These are phyloP conservation scores for Coelastrella sp. DNA, from an alignment of 139 green algal species.

Conservation along the genomic window DNA sequence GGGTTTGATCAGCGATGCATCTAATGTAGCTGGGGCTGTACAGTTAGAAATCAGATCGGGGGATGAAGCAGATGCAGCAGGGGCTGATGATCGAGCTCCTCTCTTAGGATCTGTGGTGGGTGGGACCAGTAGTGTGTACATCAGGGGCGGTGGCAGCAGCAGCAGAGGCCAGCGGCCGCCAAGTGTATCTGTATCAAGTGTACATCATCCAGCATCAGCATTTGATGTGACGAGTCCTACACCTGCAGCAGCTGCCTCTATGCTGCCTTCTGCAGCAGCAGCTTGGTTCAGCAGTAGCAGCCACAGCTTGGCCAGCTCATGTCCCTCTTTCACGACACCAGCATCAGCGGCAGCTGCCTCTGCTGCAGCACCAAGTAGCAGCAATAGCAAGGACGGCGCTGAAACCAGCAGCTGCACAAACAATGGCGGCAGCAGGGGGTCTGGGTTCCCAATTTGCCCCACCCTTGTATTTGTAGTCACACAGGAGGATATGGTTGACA, in stretches of 20 bases:
- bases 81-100: conserved; percentile 5
- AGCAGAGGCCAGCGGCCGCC: not conserved
- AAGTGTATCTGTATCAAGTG: not conserved
- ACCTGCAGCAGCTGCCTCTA: conserved; percentile 20
- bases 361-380: not conserved
- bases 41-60: not conserved
- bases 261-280: conserved; percentile 5
- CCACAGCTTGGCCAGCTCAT: not conserved
- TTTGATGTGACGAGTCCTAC: conserved; percentile 28
- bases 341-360: not conserved
- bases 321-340: not conserved
- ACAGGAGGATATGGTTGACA: conserved; percentile 25
- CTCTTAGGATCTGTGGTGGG: not conserved
- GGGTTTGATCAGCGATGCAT: not conserved
- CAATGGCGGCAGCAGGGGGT: conserved; percentile 3
- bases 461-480: conserved; percentile 25
- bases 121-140: not conserved
- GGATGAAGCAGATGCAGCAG: not conserved
- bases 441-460: conserved; percentile 7
- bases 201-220: not conserved
- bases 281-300: conserved; percentile 31
- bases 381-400: conserved; percentile 9
- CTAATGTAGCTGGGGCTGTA: not conserved
- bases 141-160: conserved; percentile 5
- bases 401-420: conserved; percentile 5